Conservation (phyloP, 129 eudicot genomes). For the Logfia minima region DNA sequence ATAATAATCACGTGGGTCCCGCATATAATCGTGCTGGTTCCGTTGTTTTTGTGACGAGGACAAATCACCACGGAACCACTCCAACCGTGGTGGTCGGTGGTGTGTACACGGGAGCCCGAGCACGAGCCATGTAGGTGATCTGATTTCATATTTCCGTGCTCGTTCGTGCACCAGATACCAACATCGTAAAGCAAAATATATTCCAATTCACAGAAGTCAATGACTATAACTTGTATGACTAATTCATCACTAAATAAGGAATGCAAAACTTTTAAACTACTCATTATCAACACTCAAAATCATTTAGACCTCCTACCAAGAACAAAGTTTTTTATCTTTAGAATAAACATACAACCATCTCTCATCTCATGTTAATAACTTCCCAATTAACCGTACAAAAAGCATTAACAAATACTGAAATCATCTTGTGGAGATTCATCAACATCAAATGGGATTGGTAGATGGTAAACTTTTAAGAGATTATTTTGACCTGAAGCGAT, state of each 20-base stretch:
- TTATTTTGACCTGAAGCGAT: constrained; percentile 58
- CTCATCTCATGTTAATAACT: neutral
- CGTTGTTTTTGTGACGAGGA: no score
- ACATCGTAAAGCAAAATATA: neutral
- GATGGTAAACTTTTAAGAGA: constrained; percentile 17
- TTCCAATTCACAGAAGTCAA: neutral
- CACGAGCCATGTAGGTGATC: no score
- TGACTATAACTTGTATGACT: neutral
- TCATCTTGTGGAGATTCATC: neutral
- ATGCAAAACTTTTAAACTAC: neutral
- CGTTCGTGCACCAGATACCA: neutral
- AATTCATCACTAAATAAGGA: neutral
- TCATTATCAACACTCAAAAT: neutral
- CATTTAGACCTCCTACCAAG: neutral
- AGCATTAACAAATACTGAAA: neutral
- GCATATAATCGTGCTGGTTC: no score
- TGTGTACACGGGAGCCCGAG: no score
- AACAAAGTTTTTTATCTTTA: neutral
- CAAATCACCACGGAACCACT: no score
- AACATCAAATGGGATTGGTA: constrained; percentile 3
- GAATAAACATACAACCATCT: neutral
- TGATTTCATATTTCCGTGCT: neutral
- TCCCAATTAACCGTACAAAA: neutral
- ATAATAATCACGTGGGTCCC: no score
- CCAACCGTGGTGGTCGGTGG: no score